phyloP scores from a whole-genome alignment of 1,284 basidiomycete species.

The Ceratorhiza oryzae-sativae region DNA sequence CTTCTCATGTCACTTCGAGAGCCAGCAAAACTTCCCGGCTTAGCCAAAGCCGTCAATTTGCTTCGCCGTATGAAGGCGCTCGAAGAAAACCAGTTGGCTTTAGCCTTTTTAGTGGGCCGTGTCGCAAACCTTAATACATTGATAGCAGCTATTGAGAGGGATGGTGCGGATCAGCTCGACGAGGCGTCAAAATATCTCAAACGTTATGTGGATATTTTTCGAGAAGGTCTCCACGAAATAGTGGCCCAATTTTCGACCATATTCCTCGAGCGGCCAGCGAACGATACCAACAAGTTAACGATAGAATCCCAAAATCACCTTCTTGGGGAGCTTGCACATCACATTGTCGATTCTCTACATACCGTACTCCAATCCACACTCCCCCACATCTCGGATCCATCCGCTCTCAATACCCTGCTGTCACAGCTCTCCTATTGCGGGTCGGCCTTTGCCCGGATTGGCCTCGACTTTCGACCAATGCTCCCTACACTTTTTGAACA shows the following conservation, averaged over 20 bases:
- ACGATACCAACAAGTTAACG: conserved; percentile 39
- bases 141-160: conserved; percentile 57
- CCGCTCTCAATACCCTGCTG: conserved; percentile 80
- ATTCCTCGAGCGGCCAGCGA: conserved; percentile 71
- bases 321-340: conserved; percentile 44
- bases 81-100: conserved; percentile 67
- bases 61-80: conserved; percentile 77
- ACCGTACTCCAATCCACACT: conserved; percentile 45
- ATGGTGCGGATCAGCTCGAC: conserved; percentile 49
- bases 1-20: conserved; percentile 82
- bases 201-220: conserved; percentile 88
- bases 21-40: conserved; percentile 84
- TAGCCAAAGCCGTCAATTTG: conserved; percentile 88
- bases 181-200: conserved; percentile 81
- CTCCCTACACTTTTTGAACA: conserved; percentile 70
- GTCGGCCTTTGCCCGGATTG: conserved; percentile 90
- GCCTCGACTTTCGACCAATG: conserved; percentile 78
- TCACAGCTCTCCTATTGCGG: conserved; percentile 93
- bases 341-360: conserved; percentile 42
- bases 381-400: conserved; percentile 58
- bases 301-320: conserved; percentile 43
- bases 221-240: conserved; percentile 91
- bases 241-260: conserved; percentile 89
- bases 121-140: conserved; percentile 60
- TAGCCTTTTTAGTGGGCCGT: conserved; percentile 72